Conservation (phyloP, 75 land plant species). For the Selaginella moellendorffii region DNA sequence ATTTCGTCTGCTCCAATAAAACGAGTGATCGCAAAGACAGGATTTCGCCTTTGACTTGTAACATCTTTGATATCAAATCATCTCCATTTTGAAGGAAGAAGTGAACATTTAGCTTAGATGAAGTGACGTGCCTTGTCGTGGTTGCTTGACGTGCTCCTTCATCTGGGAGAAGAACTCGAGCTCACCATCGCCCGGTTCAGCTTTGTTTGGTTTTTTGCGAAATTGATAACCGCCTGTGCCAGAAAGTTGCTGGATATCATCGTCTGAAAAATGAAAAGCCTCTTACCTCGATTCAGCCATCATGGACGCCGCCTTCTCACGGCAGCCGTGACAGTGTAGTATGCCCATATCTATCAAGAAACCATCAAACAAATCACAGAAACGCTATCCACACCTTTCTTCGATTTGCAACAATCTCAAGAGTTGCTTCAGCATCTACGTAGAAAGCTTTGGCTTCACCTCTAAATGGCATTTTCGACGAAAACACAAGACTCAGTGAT, state of each 20-base stretch:
- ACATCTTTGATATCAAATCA: conserved; percentile 1
- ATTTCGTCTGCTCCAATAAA: background rate
- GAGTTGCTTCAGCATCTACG: background rate
- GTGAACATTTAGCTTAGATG: conserved; percentile 1
- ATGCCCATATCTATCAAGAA: background rate
- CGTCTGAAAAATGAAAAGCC: background rate
- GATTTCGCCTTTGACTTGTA: background rate
- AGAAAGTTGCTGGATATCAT: too few relatives aligned
- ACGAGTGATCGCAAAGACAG: background rate
- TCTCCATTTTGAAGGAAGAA: background rate
- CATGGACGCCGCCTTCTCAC: conserved; percentile 2
- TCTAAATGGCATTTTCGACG: background rate
- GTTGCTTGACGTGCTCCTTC: too few relatives aligned
- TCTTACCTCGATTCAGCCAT: background rate
- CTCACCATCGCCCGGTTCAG: too few relatives aligned
- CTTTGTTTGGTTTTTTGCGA: too few relatives aligned
- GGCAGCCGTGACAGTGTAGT: background rate
- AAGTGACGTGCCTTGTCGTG: background rate
- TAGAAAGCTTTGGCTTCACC: background rate
- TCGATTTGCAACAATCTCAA: background rate
- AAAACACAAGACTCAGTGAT: background rate
- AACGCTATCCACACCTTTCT: background rate
- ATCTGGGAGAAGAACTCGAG: too few relatives aligned
- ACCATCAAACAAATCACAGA: background rate
- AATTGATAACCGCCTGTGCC: too few relatives aligned